Evolutionary conservation across 331 rosid species (phyloP).

Genomic region (Rhamnella rubrinervis): DNA sequence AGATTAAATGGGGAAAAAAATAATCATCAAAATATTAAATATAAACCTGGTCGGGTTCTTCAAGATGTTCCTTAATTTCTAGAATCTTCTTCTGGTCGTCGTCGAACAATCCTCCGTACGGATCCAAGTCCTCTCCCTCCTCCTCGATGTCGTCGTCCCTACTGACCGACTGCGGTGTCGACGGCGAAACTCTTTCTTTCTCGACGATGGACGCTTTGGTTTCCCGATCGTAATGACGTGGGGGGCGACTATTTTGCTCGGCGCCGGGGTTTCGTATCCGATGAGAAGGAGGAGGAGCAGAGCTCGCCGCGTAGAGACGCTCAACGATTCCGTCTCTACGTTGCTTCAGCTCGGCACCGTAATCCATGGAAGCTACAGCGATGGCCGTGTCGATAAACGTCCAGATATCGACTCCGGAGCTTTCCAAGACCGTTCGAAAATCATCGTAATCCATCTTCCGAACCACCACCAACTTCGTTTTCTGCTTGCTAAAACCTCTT

Average conservation of each 20-base stretch:
- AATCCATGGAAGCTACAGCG: slow-evolving; percentile 69
- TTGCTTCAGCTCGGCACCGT: slow-evolving; percentile 55
- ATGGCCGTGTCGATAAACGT: slow-evolving; percentile 83
- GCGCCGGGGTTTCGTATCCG: slow-evolving; percentile 49
- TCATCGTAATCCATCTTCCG: slow-evolving; percentile 79
- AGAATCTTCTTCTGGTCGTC: slow-evolving; percentile 86
- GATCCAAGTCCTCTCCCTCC: slow-evolving; percentile 51
- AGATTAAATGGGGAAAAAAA: neutral
- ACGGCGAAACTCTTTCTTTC: slow-evolving; percentile 45
- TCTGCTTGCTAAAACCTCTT: neutral
- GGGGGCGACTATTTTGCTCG: neutral
- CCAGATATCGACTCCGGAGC: slow-evolving; percentile 84
- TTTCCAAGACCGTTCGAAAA: slow-evolving; percentile 71
- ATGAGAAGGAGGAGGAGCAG: slow-evolving; percentile 33
- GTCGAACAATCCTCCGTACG: slow-evolving; percentile 74
- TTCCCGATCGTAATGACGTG: slow-evolving; percentile 4
- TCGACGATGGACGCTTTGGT: slow-evolving; percentile 8
- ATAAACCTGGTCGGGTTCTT: slow-evolving; percentile 74
- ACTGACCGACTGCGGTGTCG: slow-evolving; percentile 63
- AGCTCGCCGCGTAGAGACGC: slow-evolving; percentile 63
- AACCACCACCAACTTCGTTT: neutral
- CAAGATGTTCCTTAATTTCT: slow-evolving; percentile 80
- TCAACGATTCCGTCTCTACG: slow-evolving; percentile 85
- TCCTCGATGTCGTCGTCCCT: slow-evolving; percentile 35
- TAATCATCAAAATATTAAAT: neutral